Base-by-base conservation (phyloP, 1,284 basidiomycete species). In the Mrakiaceae sp. region DNA sequence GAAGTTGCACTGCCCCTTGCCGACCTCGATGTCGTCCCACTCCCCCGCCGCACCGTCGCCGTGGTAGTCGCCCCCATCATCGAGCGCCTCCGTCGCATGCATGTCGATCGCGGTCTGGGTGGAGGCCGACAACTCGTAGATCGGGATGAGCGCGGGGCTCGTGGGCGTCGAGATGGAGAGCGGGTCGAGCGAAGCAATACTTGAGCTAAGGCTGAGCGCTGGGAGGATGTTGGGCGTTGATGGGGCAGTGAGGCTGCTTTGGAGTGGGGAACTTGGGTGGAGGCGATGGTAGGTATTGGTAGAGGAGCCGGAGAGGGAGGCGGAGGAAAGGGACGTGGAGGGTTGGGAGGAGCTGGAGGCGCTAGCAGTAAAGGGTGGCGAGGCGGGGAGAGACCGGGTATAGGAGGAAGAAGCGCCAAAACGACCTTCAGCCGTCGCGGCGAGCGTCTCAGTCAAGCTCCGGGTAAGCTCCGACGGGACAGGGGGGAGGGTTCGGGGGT, bases 1-100 rank as follows among this genome's bases (percentile, higher is more conserved):
- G 74, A 97, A 98, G 77, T 95, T 97, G 9, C 91, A 91, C 55
- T 98, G 78, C 0, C 95, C 96, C 54, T 94, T 83, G 0, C 94
- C 96, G 43, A 98, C 89, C 74, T 97, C 94, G 54, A 90, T 79
- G 43, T 91, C 79, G 70, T 95, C 88, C 79, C 84, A 86, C 16
- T 79, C 82, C 51, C 85, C 84, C 3, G 74, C 73, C 7, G 66
- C 66, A 44, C 10, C 63, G 58, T 48, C 14, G 27, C 27, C 27
- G 27, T 27, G 27, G 27, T 27, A 27, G 27, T 27, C 27, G 27
- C 27, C 27, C 27, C 27, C 27, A 27, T 27, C 27, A 27, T 27
- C 27, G 27, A 27, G 27, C 27, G 27, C 27, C 27, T 27, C 27
- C 27, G 27, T 27, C 27, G 27, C 27, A 27, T 27, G 27, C 27